Conservation (phyloP, 2,329 filamentous ascomycete genomes). For the Mycosphaerella sp. region DNA sequence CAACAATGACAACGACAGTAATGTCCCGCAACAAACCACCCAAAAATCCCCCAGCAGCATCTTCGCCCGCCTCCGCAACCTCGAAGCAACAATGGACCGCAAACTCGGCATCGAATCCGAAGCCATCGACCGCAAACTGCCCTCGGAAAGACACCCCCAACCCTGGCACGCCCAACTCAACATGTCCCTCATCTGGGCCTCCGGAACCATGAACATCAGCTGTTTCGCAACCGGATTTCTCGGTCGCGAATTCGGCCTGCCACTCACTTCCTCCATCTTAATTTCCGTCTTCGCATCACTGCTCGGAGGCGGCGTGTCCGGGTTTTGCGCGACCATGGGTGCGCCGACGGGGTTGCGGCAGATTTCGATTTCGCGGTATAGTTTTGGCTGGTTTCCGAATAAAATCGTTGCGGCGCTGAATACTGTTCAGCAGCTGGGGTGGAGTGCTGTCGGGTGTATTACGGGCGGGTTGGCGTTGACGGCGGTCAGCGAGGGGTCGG, state of each 20-base stretch:
- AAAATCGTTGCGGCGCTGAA: conserved; percentile 46
- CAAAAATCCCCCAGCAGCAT: no score
- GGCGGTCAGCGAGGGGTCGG: conserved; percentile 39
- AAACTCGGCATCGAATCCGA: conserved; percentile 46
- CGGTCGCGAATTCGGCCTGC: conserved; percentile 45
- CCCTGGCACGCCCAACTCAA: conserved; percentile 35
- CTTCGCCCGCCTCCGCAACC: conserved; percentile 31
- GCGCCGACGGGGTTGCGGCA: conserved; percentile 38
- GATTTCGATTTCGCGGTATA: conserved; percentile 42
- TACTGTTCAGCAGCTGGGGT: conserved; percentile 43
- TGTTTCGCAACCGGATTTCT: conserved; percentile 41
- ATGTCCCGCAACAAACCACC: conserved; percentile 10
- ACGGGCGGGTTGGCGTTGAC: conserved; percentile 40
- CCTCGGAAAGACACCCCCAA: conserved; percentile 40
- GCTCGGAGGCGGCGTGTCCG: conserved; percentile 30
- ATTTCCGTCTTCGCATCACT: conserved; percentile 32
- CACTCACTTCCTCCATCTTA: conserved; percentile 37
- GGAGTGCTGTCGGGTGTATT: conserved; percentile 40
- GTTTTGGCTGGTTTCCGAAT: conserved; percentile 48
- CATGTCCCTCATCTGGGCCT: conserved; percentile 34
- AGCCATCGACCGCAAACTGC: conserved; percentile 43
- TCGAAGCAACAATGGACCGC: conserved; percentile 41
- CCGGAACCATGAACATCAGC: conserved; percentile 34
- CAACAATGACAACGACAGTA: conserved; percentile 2
- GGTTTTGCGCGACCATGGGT: conserved; percentile 34